A percentile compares a stretch with the other conserved stretches of the same genome.
These are phyloP conservation scores for Trichoderma cornu-damae DNA, from an alignment of 2,329 filamentous ascomycete species.

Conservation along the genomic window DNA sequence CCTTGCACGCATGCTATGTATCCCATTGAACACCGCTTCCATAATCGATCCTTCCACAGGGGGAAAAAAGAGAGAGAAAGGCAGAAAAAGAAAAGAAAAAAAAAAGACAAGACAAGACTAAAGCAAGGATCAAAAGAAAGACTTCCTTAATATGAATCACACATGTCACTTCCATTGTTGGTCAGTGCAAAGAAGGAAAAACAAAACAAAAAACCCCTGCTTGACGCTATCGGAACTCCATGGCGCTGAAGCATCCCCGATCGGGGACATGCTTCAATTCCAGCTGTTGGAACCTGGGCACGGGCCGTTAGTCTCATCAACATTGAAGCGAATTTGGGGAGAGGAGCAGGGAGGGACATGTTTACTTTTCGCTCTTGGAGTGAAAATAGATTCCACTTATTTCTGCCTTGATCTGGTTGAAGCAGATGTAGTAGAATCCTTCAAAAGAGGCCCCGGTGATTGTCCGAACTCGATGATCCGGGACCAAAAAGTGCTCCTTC, in stretches of 20 bases:
- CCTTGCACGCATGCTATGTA: conserved; percentile 17
- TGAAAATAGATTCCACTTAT: conserved; percentile 97
- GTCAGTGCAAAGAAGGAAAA: too few relatives aligned
- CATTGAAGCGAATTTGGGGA: too few relatives aligned
- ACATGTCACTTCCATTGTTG: not conserved
- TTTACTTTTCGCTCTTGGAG: conserved; percentile 93
- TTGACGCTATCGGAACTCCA: conserved; percentile 63
- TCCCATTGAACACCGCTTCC: conserved; percentile 15
- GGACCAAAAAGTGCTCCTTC: conserved; percentile 98
- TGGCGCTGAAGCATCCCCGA: conserved; percentile 72
- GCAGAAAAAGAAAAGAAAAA: not conserved
- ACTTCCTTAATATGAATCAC: not conserved
- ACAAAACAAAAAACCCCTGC: not conserved
- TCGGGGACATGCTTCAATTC: conserved; percentile 86
- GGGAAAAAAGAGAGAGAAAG: not conserved
- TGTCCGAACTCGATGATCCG: conserved; percentile 84
- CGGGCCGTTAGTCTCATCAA: not conserved
- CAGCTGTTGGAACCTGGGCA: conserved; percentile 76
- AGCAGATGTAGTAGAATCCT: conserved; percentile 98
- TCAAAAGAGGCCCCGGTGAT: conserved; percentile 96
- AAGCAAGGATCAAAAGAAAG: not conserved
- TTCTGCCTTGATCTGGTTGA: conserved; percentile 82
- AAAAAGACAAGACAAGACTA: not conserved
- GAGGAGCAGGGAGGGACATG: not conserved
- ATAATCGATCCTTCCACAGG: not conserved